These are phyloP conservation scores for Aspergillus sp. DNA, from an alignment of 2,329 filamentous ascomycete genomes.

Conservation along the genomic window DNA sequence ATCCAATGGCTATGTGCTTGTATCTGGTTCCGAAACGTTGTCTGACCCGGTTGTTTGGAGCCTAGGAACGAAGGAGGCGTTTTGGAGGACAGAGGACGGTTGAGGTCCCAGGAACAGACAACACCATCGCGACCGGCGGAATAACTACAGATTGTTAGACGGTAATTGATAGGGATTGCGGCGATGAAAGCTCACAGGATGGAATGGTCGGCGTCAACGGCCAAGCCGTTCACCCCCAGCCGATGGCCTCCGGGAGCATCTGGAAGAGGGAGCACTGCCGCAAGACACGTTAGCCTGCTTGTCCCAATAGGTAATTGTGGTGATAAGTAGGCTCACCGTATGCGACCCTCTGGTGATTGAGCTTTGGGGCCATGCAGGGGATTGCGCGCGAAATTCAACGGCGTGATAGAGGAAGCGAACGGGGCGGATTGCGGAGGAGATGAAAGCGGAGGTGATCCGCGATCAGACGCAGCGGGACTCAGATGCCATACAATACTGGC, in stretches of 20 bases:
- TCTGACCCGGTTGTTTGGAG: conserved; percentile 32
- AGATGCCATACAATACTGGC: background rate
- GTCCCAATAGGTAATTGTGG: background rate
- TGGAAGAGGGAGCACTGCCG: conserved; percentile 61
- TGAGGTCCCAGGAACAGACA: conserved; percentile 88
- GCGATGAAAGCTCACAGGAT: conserved; percentile 62
- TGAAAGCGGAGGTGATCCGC: conserved; percentile 25
- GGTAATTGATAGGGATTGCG: background rate
- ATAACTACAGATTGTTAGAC: conserved; percentile 56
- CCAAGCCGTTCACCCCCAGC: conserved; percentile 89
- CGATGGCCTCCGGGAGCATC: conserved; percentile 77
- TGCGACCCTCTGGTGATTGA: conserved; percentile 60
- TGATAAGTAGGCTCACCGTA: conserved; percentile 49
- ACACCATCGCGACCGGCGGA: conserved; percentile 92
- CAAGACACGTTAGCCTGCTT: background rate
- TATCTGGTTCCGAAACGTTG: conserved; percentile 55
- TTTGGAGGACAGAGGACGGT: conserved; percentile 28
- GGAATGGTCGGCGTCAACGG: conserved; percentile 72
- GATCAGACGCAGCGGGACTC: conserved; percentile 9
- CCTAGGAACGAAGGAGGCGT: conserved; percentile 11
- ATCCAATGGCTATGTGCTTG: conserved; percentile 93
- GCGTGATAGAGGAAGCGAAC: background rate
- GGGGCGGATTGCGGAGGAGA: conserved; percentile 19
- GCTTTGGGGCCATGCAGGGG: conserved; percentile 58
- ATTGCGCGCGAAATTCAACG: no score